phyloP scores from a whole-genome alignment of 1,284 basidiomycete species.

The Malassezia restricta region DNA sequence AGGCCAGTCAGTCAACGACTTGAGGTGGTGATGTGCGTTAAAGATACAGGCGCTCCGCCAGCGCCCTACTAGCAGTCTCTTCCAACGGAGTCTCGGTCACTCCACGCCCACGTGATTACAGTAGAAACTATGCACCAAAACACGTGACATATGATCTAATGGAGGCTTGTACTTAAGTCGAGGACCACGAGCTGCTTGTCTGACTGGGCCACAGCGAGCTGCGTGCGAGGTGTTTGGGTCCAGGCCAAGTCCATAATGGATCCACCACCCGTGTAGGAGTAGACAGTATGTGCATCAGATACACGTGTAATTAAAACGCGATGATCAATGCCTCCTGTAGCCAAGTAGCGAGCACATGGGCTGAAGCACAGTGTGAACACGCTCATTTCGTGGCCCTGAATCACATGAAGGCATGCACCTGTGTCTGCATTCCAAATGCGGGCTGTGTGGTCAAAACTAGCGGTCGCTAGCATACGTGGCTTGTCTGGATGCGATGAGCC shows the following conservation, averaged over 20 bases:
- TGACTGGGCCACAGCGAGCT: slow-evolving; percentile 36
- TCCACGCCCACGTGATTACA: slow-evolving; percentile 1
- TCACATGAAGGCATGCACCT: slow-evolving; percentile 35
- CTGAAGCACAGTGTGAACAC: slow-evolving; percentile 40
- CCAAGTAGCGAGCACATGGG: slow-evolving; percentile 36
- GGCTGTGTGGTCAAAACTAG: slow-evolving; percentile 40
- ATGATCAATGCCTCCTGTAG: slow-evolving; percentile 41
- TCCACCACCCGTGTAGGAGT: slow-evolving; percentile 16
- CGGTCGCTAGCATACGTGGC: slow-evolving; percentile 42
- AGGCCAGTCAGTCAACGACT: slow-evolving; percentile 13
- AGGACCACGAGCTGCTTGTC: slow-evolving; percentile 35
- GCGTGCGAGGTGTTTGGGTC: slow-evolving; percentile 1
- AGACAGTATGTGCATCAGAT: slow-evolving; percentile 9
- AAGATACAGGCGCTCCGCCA: background rate
- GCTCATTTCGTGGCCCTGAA: slow-evolving; percentile 36
- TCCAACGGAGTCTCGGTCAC: too few relatives aligned
- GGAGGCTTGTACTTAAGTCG: slow-evolving; percentile 21
- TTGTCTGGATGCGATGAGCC: slow-evolving; percentile 26
- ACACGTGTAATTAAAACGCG: slow-evolving; percentile 32
- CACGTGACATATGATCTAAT: slow-evolving; percentile 6
- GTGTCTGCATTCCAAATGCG: slow-evolving; percentile 43
- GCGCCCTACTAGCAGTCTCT: too few relatives aligned
- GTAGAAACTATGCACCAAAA: slow-evolving; percentile 6
- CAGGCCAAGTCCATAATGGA: slow-evolving; percentile 20
- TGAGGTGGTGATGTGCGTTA: slow-evolving; percentile 16